Base-by-base conservation (phyloP, 768 basidiomycete species). In the Tremella fuciformis region DNA sequence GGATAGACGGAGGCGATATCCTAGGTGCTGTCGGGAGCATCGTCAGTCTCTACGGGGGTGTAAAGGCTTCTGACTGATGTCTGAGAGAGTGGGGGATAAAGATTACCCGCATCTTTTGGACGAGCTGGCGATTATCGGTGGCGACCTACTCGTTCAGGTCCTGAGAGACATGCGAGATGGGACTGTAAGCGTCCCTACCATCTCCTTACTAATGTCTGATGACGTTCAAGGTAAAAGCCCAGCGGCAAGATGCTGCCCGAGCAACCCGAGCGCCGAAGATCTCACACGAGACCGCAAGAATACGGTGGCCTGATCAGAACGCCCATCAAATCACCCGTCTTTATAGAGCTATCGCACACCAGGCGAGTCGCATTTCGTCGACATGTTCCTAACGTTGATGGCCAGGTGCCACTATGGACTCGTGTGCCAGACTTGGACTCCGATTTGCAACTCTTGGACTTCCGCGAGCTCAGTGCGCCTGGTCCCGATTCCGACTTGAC, bases 1-100 rank as follows among this genome's bases (percentile, higher is more conserved):
- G 89, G 0, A 86, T 92, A 40, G 92, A 94, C 75, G 82, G 84
- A 0, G 92, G 92, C 6, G 80, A 82, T 13, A 80, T 96, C 19
- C 89, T 86, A 82, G 86, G 64, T 6, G 41, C 78, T 0, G 74
- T 73, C 40, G 66, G 74, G 21, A 79, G 75, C 48, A 76, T 85
- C 76, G 91, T 91, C 60, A 69, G 83, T 78, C 29, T 34, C 6
- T 34, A n/a, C 29, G 8, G 2, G 40, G 25, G 18, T 21, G 3
- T 21, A 26, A 13, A 18, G 26, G 13, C 24, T 15, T 2, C 26
- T 41, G 47, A 25, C 13, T 29, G 21, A 13, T 40, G 15, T 19
- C 24, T 22, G 39, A 63, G 74, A 25, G 77, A 90, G 34, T 81
- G 83, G 1, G 70, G 77, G 11, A 77, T 78, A 37, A 80, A 80